Evolutionary conservation across 2,329 filamentous ascomycete species (phyloP).

Genomic region (Trichophyton rubrum): DNA sequence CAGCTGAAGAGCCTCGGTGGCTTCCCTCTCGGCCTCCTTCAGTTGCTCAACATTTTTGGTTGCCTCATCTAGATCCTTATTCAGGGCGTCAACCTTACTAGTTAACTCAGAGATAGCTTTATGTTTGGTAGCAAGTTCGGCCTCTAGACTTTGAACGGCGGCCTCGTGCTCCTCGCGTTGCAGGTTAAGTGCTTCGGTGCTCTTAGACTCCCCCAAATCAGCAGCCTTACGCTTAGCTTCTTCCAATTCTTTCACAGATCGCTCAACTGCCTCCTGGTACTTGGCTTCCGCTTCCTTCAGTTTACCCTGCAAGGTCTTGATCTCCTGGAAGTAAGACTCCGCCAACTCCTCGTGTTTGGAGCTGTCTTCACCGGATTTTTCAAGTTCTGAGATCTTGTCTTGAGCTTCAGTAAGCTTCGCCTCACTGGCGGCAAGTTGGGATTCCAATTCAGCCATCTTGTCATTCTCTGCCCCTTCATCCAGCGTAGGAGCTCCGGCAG

Average conservation of each 20-base stretch:
- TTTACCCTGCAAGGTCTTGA: constrained; percentile 22
- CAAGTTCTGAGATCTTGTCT: constrained; percentile 9
- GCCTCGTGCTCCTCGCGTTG: constrained; percentile 26
- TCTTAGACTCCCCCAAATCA: constrained; percentile 26
- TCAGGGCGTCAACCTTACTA: constrained; percentile 16
- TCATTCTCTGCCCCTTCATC: constrained; percentile 9
- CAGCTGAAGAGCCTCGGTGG: constrained; percentile 25
- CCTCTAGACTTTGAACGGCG: constrained; percentile 16
- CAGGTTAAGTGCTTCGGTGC: constrained; percentile 25
- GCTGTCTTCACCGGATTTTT: constrained; percentile 8
- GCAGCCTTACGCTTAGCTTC: constrained; percentile 26
- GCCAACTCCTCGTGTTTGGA: constrained; percentile 11
- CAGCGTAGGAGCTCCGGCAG: constrained; percentile 10
- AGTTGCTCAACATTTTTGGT: constrained; percentile 19
- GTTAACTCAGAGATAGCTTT: constrained; percentile 8
- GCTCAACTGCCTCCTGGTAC: constrained; percentile 27
- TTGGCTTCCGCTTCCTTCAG: constrained; percentile 26
- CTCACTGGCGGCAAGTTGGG: constrained; percentile 14
- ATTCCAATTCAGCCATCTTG: constrained; percentile 13
- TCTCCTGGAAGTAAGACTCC: constrained; percentile 11
- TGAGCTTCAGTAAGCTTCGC: constrained; percentile 12
- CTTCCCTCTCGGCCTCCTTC: constrained; percentile 15
- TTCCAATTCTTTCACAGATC: constrained; percentile 27
- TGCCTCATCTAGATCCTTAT: constrained; percentile 19
- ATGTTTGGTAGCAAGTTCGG: constrained; percentile 12